Evolutionary conservation across 352 stramenopile species (phyloP), one percentile per base, ranked within the genome.

Genomic region (Elongisporangium prolatum): DNA sequence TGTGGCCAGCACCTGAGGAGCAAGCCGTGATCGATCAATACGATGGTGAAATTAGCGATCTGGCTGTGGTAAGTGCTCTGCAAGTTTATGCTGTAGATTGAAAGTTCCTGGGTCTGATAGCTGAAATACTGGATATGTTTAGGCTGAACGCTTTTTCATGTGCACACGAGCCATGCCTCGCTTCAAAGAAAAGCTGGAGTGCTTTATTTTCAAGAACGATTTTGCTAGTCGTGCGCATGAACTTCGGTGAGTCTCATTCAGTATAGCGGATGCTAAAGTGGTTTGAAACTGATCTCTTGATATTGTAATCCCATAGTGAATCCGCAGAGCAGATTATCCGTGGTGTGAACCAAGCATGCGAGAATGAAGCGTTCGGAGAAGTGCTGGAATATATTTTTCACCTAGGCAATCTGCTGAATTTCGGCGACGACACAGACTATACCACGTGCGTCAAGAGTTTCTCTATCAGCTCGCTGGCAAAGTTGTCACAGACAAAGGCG

Each of bases 401-500:
- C 47, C 71, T 86, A 18, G 82, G 82, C 24, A 91, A 91, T 50
- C 14, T 88, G 48, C 63, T 79, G 16, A 79, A 93, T 52, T 87
- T 88, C 48, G 83, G 83, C n/a, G 60, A 72, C 10, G 76, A 78
- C 22, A 72, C 74, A 8, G 63, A 72, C 24, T 72, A 81, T 24
- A 77, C 74, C 0, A 37, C 68, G 37, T 77, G 60, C 47, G 72
- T 86, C 10, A 79, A 74, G 40, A 86, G 83, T 14, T 89, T 94
- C 55, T 84, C 79, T 24, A 77, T 94, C 50, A 82, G 79, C 54
- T 94, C 85, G 21, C 63, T 94, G 16, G 70, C 76, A 4, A 91
- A 92, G 60, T 58, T 94, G 14, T 89, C 83, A 18, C 84, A 91
- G 48, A 94, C 83, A 2, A 94, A 93, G 48, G 85, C 83, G 22